A percentile compares a stretch with the other conserved stretches of the same genome.
These are phyloP conservation scores for Eucalyptus rudis DNA, from an alignment of 345 rosid species.

Conservation along the genomic window DNA sequence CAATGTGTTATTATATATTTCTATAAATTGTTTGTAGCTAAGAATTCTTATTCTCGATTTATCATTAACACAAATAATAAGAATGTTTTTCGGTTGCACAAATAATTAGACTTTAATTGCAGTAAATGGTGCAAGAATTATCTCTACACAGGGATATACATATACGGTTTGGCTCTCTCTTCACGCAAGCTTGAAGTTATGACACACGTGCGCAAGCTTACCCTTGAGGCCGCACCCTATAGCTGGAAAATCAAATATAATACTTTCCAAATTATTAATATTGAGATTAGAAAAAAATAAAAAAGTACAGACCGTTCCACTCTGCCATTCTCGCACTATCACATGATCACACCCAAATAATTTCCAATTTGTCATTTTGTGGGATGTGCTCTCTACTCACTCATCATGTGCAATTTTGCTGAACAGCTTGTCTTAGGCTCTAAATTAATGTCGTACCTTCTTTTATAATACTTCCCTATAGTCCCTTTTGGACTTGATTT, in stretches of 20 bases:
- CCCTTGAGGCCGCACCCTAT: background rate
- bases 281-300: background rate
- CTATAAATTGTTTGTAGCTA: background rate
- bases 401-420: background rate
- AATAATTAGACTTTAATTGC: background rate
- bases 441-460: background rate
- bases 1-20: background rate
- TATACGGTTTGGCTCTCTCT: background rate
- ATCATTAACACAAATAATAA: background rate
- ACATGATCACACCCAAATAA: background rate
- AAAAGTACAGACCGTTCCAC: background rate
- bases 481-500: background rate
- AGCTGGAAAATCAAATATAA: background rate
- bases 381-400: background rate
- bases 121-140: background rate
- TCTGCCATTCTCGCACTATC: background rate
- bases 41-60: background rate
- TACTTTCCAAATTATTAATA: background rate
- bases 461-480: background rate
- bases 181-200: background rate
- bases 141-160: background rate
- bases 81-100: background rate
- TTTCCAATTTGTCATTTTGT: background rate
- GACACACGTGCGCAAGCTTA: background rate
- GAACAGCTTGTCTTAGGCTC: background rate